Conservation (phyloP, 2,329 filamentous ascomycete genomes). For the Pseudogymnoascus sp. region DNA sequence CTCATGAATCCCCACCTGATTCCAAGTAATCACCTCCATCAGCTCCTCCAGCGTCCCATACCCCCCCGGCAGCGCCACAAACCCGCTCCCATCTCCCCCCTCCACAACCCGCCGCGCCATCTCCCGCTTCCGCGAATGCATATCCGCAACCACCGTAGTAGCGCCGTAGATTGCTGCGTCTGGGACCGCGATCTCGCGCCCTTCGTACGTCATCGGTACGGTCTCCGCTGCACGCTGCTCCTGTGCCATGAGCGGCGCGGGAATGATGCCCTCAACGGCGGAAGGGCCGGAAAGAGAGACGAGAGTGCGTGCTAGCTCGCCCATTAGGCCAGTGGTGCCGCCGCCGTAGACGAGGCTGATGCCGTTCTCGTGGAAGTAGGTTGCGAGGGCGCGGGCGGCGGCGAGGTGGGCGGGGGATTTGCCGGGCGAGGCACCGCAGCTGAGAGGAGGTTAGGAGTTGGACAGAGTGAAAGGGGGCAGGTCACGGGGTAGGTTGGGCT, state of each 20-base stretch:
- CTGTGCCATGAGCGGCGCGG: conserved; percentile 61
- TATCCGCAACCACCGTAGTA: conserved; percentile 81
- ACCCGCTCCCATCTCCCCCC: conserved; percentile 73
- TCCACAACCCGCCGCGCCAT: conserved; percentile 70
- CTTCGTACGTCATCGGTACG: conserved; percentile 23
- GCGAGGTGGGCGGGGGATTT: conserved; percentile 63
- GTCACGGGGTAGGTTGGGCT: background rate
- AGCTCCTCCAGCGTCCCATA: conserved; percentile 92
- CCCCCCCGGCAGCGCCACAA: conserved; percentile 76
- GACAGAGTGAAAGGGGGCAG: background rate
- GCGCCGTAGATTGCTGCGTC: conserved; percentile 51
- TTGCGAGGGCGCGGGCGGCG: conserved; percentile 66
- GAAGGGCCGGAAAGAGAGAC: conserved; percentile 70
- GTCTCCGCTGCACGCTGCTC: conserved; percentile 48
- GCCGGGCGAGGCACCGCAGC: conserved; percentile 69
- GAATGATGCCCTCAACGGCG: conserved; percentile 84
- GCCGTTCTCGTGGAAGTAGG: conserved; percentile 62
- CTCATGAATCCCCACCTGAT: conserved; percentile 83
- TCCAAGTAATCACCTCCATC: conserved; percentile 82
- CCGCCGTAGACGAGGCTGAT: conserved; percentile 56
- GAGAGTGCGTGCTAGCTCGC: conserved; percentile 76
- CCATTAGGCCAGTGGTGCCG: conserved; percentile 90
- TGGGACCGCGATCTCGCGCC: conserved; percentile 39
- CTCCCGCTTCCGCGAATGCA: conserved; percentile 86
- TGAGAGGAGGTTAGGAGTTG: background rate